Conservation (phyloP, 768 basidiomycete species). For the Fistulinella prunicolor region DNA sequence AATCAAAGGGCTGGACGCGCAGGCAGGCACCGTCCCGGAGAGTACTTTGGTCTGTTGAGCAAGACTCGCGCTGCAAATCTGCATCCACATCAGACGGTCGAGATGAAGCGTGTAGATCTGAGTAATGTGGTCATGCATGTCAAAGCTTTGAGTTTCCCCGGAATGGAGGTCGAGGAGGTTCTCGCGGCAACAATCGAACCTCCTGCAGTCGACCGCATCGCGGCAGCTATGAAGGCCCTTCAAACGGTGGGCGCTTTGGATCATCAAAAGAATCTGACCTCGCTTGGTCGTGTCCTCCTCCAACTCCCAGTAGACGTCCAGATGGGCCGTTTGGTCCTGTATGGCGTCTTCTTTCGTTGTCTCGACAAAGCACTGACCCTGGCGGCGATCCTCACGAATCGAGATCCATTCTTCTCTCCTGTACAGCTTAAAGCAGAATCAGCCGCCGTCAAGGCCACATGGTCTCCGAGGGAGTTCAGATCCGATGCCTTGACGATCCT, state of each 20-base stretch:
- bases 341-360: constrained; percentile 91
- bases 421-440: constrained; percentile 72
- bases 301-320: constrained; percentile 89
- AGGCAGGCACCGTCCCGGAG: constrained; percentile 85
- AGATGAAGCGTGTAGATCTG: constrained; percentile 90
- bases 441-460: constrained; percentile 67
- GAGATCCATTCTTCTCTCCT: constrained; percentile 88
- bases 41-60: constrained; percentile 85
- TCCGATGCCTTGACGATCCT: constrained; percentile 82
- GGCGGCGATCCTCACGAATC: constrained; percentile 86
- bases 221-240: constrained; percentile 74
- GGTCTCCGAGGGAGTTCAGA: constrained; percentile 75
- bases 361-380: constrained; percentile 83
- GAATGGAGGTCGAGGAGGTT: constrained; percentile 83
- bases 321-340: constrained; percentile 85
- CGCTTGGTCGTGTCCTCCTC: constrained; percentile 83
- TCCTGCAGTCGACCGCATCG: constrained; percentile 72
- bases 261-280: constrained; percentile 68
- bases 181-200: constrained; percentile 84
- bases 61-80: constrained; percentile 56
- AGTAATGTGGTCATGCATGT: constrained; percentile 96
- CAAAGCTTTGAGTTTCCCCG: constrained; percentile 87
- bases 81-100: constrained; percentile 82
- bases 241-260: constrained; percentile 89
- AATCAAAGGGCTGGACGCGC: constrained; percentile 92